phyloP scores from a whole-genome alignment of 352 stramenopile species.

The Phytopythium vexans region DNA sequence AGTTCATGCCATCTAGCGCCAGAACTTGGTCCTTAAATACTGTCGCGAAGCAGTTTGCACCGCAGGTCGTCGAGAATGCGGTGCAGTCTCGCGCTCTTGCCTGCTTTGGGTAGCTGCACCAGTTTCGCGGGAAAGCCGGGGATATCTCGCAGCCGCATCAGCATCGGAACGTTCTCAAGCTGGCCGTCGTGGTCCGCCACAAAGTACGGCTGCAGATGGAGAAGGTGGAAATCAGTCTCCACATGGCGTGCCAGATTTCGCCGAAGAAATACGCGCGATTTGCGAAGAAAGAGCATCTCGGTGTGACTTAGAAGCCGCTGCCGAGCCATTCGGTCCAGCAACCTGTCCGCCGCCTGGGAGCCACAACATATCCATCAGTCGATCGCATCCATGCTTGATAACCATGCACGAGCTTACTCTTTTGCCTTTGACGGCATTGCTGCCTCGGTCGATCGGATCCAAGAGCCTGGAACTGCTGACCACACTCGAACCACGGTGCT shows the following conservation, averaged over 20 bases:
- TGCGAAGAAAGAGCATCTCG: constrained; percentile 42
- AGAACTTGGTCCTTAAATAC: no score
- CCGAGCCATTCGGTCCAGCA: constrained; percentile 61
- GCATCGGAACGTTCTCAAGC: constrained; percentile 39
- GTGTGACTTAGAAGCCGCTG: constrained; percentile 42
- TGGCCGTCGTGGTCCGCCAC: constrained; percentile 27
- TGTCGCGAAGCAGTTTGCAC: not conserved
- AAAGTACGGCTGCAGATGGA: constrained; percentile 65
- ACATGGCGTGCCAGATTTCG: constrained; percentile 53
- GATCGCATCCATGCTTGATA: no score
- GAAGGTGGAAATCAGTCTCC: constrained; percentile 49
- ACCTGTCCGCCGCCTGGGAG: constrained; percentile 44
- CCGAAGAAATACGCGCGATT: constrained; percentile 54
- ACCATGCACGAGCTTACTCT: constrained; percentile 22
- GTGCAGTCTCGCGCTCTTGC: constrained; percentile 22
- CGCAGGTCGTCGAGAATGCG: constrained; percentile 30
- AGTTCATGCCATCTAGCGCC: no score
- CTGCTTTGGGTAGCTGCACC: constrained; percentile 3
- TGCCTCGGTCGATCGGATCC: constrained; percentile 43
- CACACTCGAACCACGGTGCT: not conserved
- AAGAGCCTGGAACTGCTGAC: constrained; percentile 22
- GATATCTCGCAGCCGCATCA: constrained; percentile 43
- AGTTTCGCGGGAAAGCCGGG: constrained; percentile 38
- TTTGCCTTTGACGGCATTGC: constrained; percentile 28
- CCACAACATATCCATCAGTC: not conserved